Evolutionary conservation across 2,329 filamentous ascomycete genomes (phyloP), one percentile per base, ranked within the genome.

Genomic region (Hansfordia pulvinata): DNA sequence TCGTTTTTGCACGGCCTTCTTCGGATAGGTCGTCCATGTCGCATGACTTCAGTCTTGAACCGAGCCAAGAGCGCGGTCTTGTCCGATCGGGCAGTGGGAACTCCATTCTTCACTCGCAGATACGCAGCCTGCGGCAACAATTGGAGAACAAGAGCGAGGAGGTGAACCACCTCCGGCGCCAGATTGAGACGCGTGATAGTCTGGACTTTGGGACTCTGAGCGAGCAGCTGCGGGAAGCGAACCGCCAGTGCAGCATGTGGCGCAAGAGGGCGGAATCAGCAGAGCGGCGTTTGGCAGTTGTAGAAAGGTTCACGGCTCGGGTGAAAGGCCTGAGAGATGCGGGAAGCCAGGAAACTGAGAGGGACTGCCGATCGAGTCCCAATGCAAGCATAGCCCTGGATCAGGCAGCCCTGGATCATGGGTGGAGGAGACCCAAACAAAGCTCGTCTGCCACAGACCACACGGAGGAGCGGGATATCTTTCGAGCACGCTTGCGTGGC

Each of bases 211-310:
- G 58, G 2, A 54, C 52, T 4, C 38, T 71, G 28, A 58, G 56
- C 28, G 59, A 67, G 35, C 53, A 66, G 35, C 39, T 75, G 23
- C 46, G 58, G 12, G 46, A 50, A 12, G 44, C 54, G 4, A 55
- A 53, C 26, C 43, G 48, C 18, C 61, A 67, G 24, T 42, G 51
- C 18, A 39, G 49, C 17, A 54, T 49, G 33, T 77, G 71, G 72
- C 62, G 54, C 34, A 55, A 53, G 17, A 53, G 67, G 17, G 72
- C 72, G 0, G 58, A 69, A 38, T 52, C 56, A 4, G 69, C 69
- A 0, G 70, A 77, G 48, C 55, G 49, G 32, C 54, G 62, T 25
- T 41, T 73, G 11, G 51, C 54, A 4, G 54, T 60, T 14, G 58
- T 66, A 31, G 55, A 67, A 39, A 44, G 48, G 20, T 58, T 63